Evolutionary conservation across 139 green algal species (phyloP).

Genomic region (Micractinium sp.): DNA sequence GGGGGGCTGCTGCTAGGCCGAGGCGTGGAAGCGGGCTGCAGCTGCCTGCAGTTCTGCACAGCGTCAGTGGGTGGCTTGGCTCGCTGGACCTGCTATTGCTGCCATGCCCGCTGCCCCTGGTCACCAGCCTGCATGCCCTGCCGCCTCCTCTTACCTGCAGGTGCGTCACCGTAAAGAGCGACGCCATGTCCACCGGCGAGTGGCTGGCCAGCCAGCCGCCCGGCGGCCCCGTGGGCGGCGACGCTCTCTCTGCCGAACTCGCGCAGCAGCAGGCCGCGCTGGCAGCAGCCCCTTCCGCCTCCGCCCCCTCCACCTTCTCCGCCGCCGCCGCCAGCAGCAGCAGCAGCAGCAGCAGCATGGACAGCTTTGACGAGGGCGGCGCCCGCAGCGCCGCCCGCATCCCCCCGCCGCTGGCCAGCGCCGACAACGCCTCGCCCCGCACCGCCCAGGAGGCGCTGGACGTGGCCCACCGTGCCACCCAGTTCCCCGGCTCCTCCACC

Average conservation of each 20-base stretch:
- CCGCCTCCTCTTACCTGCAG: neutral
- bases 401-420: neutral
- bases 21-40: too few species aligned
- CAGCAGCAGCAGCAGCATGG: neutral
- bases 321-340: neutral
- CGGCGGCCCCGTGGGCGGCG: neutral
- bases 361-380: neutral
- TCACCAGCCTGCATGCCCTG: neutral
- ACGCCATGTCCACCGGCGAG: neutral
- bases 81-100: neutral
- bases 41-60: too few species aligned
- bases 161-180: neutral
- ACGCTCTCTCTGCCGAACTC: neutral
- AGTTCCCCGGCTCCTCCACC: slow-evolving; percentile 74
- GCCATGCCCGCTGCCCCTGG: neutral
- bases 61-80: neutral
- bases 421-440: neutral
- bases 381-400: neutral
- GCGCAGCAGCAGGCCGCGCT: neutral
- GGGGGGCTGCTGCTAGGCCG: neutral
- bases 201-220: neutral
- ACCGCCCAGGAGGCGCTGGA: slow-evolving; percentile 18
- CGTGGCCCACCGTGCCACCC: slow-evolving; percentile 29
- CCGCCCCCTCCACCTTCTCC: neutral
- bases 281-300: neutral